Evolutionary conservation across 495 filamentous ascomycete genomes (phyloP), one percentile per base, ranked within the genome.

Genomic region (Friedmanniomyces endolithicus): DNA sequence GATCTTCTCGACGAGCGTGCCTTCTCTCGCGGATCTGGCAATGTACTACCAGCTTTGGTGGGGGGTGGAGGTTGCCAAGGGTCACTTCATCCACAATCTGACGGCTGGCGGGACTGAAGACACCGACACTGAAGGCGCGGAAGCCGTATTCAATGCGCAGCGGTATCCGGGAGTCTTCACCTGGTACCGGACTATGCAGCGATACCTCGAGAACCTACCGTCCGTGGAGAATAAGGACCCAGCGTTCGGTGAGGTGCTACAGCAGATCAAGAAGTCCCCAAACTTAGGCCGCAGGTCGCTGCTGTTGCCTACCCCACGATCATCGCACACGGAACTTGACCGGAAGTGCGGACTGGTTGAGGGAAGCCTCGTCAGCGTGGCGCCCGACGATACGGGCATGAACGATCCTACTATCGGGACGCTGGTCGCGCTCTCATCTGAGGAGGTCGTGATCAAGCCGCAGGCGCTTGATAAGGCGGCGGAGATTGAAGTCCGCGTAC

Each of bases 381-480:
- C 66, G 52, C 66, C 66, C 0, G 66, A 68, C 61, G 66, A 68
- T 56, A 68, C 65, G 2, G 66, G 66, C 20, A 46, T 57, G 19
- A 57, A 56, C 49, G 58, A 64, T 50, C 66, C 66, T 16, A 64
- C 63, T 1, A n/a, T 67, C 8, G 66, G 66, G 7, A 57, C 19
- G 11, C 39, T 68, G 33, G 48, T 65, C 0, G 48, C 50, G 16
- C 24, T 64, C 35, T 61, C 63, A 16, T 61, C 65, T 20, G 66
- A 68, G 50, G 66, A 68, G 48, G 59, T 67, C 7, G 66, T 68
- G 1, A 56, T 68, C 45, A 54, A 57, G 55, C 64, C 66, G 12
- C 37, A 49, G 27, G 17, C 22, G 25, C 53, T 62, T 22, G 57
- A 52, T 22, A 37, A 50, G 22, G 24, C 57, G 14, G 57, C 56